Percentiles rank a stretch among this genome's conserved stretches.
Conservation (phyloP, 805 yeast genomes). For the Nakazawaea ambrosiae region DNA sequence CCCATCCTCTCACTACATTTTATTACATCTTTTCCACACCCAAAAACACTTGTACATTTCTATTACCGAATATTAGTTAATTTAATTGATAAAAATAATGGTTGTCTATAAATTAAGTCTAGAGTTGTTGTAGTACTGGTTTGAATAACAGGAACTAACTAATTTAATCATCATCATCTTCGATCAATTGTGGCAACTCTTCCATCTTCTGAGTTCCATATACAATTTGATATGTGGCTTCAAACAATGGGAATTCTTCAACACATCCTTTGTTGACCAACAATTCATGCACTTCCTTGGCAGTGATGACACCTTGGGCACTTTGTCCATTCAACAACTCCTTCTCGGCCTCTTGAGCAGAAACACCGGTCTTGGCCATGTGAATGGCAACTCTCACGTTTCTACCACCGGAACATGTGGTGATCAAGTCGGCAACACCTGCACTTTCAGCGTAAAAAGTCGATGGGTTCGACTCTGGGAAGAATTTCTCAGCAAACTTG, state of each 20-base stretch:
- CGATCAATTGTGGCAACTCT: constrained; percentile 66
- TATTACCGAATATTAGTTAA: no score
- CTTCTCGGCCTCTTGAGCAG: constrained; percentile 78
- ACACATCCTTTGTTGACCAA: constrained; percentile 44
- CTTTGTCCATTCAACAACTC: constrained; percentile 89
- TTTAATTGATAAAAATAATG: no score
- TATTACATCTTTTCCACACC: no score
- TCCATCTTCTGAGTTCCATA: constrained; percentile 70
- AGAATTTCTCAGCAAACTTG: constrained; percentile 76
- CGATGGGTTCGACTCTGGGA: constrained; percentile 61
- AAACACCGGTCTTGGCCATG: constrained; percentile 73
- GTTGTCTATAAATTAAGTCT: no score
- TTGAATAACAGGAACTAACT: no score
- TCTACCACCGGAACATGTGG: constrained; percentile 97
- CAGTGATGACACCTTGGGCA: constrained; percentile 91
- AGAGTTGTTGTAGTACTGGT: no score
- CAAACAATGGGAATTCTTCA: constrained; percentile 76
- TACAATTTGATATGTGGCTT: constrained; percentile 75
- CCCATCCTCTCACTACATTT: no score
- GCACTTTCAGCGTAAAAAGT: constrained; percentile 93
- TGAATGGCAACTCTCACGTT: constrained; percentile 85
- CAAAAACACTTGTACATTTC: no score
- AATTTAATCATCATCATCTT: constrained; percentile 29
- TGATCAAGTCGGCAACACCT: constrained; percentile 97
- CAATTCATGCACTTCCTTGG: constrained; percentile 86